These are phyloP conservation scores for Paramecium pentaurelia DNA, from an alignment of 73 alveolate species.

Conservation along the genomic window DNA sequence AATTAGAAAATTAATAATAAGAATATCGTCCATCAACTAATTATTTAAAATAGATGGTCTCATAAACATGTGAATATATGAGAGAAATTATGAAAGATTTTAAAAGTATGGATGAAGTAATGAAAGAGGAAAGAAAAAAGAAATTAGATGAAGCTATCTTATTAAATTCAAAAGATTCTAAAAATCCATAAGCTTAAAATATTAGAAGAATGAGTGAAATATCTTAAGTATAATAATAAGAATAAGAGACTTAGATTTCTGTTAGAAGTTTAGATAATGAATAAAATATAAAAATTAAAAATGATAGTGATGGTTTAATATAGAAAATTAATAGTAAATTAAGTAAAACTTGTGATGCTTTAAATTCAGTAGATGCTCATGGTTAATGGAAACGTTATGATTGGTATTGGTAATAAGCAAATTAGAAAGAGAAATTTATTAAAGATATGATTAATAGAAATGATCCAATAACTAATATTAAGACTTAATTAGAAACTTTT, in stretches of 20 bases:
- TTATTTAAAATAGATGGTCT: constrained; percentile 57
- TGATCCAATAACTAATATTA: constrained; percentile 55
- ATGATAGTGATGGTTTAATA: constrained; percentile 37
- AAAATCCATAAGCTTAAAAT: constrained; percentile 12
- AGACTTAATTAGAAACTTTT: constrained; percentile 40
- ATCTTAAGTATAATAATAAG: neutral
- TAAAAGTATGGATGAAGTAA: constrained; percentile 72
- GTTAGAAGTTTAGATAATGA: neutral
- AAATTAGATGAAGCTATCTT: constrained; percentile 62
- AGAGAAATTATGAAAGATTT: constrained; percentile 75
- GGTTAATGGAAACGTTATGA: constrained; percentile 54
- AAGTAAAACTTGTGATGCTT: constrained; percentile 35
- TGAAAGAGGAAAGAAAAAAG: constrained; percentile 76
- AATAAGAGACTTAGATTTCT: neutral
- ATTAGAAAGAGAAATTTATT: constrained; percentile 31
- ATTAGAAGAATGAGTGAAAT: constrained; percentile 45
- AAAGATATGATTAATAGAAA: constrained; percentile 46
- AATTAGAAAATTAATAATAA: constrained; percentile 50
- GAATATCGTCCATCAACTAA: constrained; percentile 63
- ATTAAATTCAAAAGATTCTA: constrained; percentile 46
- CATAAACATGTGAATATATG: constrained; percentile 58
- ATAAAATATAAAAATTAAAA: neutral
- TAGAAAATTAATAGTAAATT: constrained; percentile 34
- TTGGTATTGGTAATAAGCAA: constrained; percentile 52
- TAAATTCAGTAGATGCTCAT: constrained; percentile 53